A percentile compares a stretch with the other conserved stretches of the same genome.
Conservation (phyloP, 305 asterid species). For the Fraxinus dipetala region DNA sequence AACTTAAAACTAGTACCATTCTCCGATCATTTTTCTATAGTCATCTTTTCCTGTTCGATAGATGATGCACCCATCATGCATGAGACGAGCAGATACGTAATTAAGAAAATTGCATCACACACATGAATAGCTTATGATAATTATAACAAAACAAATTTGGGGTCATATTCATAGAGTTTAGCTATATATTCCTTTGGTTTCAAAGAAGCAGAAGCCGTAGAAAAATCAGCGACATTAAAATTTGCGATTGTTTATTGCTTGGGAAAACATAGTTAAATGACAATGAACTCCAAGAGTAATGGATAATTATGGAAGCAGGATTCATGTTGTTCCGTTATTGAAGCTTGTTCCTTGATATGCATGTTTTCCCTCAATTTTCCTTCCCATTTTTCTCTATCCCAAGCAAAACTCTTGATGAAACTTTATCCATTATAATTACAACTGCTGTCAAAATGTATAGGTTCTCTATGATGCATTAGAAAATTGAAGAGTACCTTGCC, state of each 20-base stretch:
- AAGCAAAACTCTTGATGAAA: not conserved
- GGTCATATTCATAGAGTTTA: not conserved
- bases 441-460: not conserved
- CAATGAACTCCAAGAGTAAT: not conserved
- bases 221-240: not conserved
- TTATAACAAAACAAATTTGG: not conserved
- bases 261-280: not conserved
- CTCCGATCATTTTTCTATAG: not conserved
- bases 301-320: not conserved
- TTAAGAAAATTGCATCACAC: not conserved
- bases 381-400: not conserved
- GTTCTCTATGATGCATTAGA: not conserved
- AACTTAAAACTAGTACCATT: not conserved
- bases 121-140: not conserved
- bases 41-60: not conserved
- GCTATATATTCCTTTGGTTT: not conserved
- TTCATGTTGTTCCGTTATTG: not conserved
- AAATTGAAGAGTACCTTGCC: constrained; percentile 55
- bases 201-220: not conserved
- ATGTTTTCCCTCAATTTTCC: not conserved
- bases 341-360: not conserved
- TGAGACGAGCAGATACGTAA: not conserved
- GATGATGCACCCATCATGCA: constrained; percentile 4
- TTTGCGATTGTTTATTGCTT: not conserved
- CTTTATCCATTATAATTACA: not conserved